Conservation (phyloP, 2,329 filamentous ascomycete genomes). For the Diaporthe vaccinii region DNA sequence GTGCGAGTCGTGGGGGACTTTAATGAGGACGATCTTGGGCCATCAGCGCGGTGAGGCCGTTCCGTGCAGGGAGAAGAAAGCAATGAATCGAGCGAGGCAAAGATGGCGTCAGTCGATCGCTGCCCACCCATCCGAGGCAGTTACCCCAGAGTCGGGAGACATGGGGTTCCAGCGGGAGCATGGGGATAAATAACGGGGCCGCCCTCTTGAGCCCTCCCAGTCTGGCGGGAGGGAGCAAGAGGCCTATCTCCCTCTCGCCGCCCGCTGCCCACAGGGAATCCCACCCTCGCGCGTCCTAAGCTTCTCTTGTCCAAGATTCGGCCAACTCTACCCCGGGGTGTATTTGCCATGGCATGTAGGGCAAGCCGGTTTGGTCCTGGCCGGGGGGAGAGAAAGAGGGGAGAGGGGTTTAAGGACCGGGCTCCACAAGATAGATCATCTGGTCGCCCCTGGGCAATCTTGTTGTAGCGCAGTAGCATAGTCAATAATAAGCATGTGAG, state of each 20-base stretch:
- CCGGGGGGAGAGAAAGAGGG: not conserved
- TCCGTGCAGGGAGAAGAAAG: not conserved
- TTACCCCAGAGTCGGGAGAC: constrained; percentile 27
- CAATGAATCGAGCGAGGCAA: constrained; percentile 8
- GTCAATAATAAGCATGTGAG: constrained; percentile 6
- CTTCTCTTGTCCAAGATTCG: constrained; percentile 43
- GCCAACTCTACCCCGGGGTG: constrained; percentile 42
- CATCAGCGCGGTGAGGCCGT: not conserved
- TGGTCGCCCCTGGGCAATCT: not conserved
- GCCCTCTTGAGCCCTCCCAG: not conserved
- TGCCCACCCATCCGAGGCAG: constrained; percentile 15
- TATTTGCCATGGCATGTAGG: not conserved
- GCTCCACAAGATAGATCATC: not conserved
- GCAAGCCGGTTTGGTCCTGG: not conserved
- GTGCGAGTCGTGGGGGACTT: constrained; percentile 16
- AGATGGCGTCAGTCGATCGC: constrained; percentile 10
- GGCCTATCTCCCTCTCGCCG: not conserved
- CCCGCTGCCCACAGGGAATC: not conserved
- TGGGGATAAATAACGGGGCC: constrained; percentile 20
- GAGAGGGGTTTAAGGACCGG: not conserved
- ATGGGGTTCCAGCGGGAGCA: constrained; percentile 3
- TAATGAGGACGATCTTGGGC: constrained; percentile 2
- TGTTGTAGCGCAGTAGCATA: not conserved
- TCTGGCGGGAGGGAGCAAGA: not conserved
- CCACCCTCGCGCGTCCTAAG: not conserved